A percentile compares a stretch with the other conserved stretches of the same genome.
These are phyloP conservation scores for Kokia cookei DNA, from an alignment of 441 rosid genomes.

Conservation along the genomic window DNA sequence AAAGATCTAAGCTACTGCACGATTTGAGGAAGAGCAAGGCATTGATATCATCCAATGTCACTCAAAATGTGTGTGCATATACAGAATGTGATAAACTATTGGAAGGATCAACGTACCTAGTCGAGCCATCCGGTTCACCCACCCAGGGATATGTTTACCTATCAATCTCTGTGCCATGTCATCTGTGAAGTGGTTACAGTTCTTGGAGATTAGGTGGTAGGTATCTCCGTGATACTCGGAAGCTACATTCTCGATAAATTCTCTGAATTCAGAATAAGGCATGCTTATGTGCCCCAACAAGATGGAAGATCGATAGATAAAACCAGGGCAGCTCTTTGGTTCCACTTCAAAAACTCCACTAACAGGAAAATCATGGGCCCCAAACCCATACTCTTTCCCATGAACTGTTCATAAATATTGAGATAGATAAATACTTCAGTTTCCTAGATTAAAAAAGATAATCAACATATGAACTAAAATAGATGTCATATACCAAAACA, in stretches of 20 bases:
- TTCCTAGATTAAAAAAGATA: background rate
- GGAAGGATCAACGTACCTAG: constrained; percentile 37
- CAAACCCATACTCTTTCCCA: constrained; percentile 78
- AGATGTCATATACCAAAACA: background rate
- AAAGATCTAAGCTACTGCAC: background rate
- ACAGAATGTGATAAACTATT: background rate
- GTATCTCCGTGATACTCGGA: constrained; percentile 81
- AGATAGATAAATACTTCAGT: background rate
- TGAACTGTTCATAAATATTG: constrained; percentile 42
- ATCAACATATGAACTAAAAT: background rate
- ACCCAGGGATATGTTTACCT: constrained; percentile 53
- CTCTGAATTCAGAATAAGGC: constrained; percentile 45
- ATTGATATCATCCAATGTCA: background rate
- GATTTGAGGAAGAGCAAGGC: background rate
- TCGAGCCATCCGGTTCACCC: constrained; percentile 86
- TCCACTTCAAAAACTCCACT: constrained; percentile 89
- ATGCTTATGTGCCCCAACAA: constrained; percentile 38
- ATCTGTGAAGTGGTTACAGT: constrained; percentile 80
- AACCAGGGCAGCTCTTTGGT: constrained; percentile 73
- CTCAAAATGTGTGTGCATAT: background rate
- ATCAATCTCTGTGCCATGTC: constrained; percentile 49
- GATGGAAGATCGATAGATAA: constrained; percentile 52
- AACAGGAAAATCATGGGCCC: constrained; percentile 75
- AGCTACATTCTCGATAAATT: constrained; percentile 56
- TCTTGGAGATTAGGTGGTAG: constrained; percentile 75